Base-by-base conservation (phyloP, 768 basidiomycete species). In the Podaxis mareebaensis region DNA sequence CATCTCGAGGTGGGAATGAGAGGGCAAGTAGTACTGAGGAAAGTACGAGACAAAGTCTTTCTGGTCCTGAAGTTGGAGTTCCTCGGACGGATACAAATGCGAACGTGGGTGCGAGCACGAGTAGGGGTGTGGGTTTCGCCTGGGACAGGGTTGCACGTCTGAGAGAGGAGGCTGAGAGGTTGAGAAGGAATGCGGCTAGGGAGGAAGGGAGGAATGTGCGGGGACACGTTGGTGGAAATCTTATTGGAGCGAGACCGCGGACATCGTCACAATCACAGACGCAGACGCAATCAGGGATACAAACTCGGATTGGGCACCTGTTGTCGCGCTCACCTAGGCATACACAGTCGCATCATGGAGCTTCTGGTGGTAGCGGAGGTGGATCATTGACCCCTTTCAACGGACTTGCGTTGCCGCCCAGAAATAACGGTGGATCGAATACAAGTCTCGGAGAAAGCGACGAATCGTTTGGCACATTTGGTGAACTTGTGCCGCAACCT, bases 351-450 rank as follows among this genome's bases (percentile, higher is more conserved):
- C 17, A 20, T 6, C 44, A 10, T 46, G 7, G 44, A 46, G n/a
- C 44, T 46, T 17, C 44, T 46, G 44, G 44, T 17, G 44, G 24
- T 3, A 11, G 33, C 39, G 38, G 17, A 22, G 4, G 58, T 20
- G 44, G 46, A 13, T 24, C 28, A 7, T 36, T 30, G 13, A 46
- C 44, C 11, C 33, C 48, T 6, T 49, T 51, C 28, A 55, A 36
- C 26, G 54, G 61, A 17, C 46, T 63, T 49, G 61, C 33, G 38
- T 40, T 57, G 5, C 55, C 61, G 5, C 44, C 61, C 2, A 56
- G 61, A 33, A 36, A 44, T 54, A 22, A 38, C 3, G 36, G 53
- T 36, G 53, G 53, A 33, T 33, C 8, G 33, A 33, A 33, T 33
- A 33, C 33, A 33, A 33, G 33, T 10, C 33, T 3, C 8, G 33